phyloP scores from a whole-genome alignment of 139 green algal genomes.

The Chlorella sp. region DNA sequence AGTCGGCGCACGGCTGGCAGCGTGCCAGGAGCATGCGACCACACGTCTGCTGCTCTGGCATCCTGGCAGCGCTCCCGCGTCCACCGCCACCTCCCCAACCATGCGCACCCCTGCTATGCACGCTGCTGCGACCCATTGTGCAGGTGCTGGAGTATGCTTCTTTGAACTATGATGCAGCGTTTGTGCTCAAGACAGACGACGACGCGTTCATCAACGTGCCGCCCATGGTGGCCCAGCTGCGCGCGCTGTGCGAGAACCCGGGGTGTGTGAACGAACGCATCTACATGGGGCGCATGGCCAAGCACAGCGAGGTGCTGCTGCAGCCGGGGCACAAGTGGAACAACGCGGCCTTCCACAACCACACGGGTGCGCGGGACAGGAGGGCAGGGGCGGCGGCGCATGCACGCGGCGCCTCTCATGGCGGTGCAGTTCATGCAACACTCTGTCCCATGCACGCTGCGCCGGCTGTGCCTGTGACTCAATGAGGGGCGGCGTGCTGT shows the following conservation, averaged over 20 bases:
- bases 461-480: not conserved
- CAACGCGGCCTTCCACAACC: slow-evolving; percentile 60
- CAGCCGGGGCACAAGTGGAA: slow-evolving; percentile 65
- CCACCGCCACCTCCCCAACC: too few species aligned
- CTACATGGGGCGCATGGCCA: slow-evolving; percentile 61
- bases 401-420: not conserved
- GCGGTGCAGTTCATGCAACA: not conserved
- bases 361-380: slow-evolving; percentile 42
- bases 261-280: slow-evolving; percentile 49
- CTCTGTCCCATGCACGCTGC: not conserved
- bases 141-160: slow-evolving; percentile 58
- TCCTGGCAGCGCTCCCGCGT: too few species aligned
- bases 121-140: too few species aligned
- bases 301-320: slow-evolving; percentile 57
- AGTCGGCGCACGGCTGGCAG: not conserved
- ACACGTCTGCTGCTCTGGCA: not conserved
- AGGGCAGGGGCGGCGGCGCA: not conserved
- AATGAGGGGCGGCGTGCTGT: not conserved
- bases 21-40: not conserved
- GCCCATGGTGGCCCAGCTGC: slow-evolving; percentile 49
- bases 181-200: slow-evolving; percentile 68
- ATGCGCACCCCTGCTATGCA: too few species aligned
- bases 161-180: slow-evolving; percentile 51
- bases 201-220: slow-evolving; percentile 63
- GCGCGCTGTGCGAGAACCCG: slow-evolving; percentile 44